phyloP scores from a whole-genome alignment of 2,329 filamentous ascomycete genomes.

The Curvularia eragrostidis region DNA sequence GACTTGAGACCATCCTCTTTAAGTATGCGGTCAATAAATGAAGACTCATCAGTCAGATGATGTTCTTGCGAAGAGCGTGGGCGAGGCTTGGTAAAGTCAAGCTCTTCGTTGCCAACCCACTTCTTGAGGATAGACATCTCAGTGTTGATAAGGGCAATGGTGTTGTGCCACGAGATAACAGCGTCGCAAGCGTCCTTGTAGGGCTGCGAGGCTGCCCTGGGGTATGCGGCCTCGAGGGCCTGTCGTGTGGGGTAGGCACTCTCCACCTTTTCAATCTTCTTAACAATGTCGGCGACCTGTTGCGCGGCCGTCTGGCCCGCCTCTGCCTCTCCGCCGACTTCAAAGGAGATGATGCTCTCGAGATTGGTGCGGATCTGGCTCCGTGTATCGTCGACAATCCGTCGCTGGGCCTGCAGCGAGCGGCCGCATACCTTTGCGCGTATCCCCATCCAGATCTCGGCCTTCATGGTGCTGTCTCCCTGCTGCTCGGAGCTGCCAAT shows the following conservation, averaged over 20 bases:
- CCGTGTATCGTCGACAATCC: conserved; percentile 86
- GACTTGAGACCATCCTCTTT: conserved; percentile 96
- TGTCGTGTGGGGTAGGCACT: conserved; percentile 81
- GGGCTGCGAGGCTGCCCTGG: conserved; percentile 74
- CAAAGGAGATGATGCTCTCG: conserved; percentile 89
- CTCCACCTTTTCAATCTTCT: conserved; percentile 89
- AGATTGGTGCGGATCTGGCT: conserved; percentile 74
- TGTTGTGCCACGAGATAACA: conserved; percentile 96
- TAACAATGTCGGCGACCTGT: conserved; percentile 88
- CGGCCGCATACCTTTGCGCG: conserved; percentile 84
- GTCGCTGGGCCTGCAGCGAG: conserved; percentile 81
- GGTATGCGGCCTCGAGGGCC: conserved; percentile 76
- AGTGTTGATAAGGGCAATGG: conserved; percentile 93
- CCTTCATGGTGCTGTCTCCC: conserved; percentile 69
- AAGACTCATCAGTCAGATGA: conserved; percentile 85
- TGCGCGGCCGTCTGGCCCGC: conserved; percentile 85
- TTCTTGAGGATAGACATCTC: conserved; percentile 89
- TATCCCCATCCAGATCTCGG: conserved; percentile 86
- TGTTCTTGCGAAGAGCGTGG: conserved; percentile 71
- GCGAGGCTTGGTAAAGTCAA: conserved; percentile 84
- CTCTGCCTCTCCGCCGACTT: conserved; percentile 92
- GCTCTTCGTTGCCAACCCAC: conserved; percentile 95
- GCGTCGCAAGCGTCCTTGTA: conserved; percentile 87
- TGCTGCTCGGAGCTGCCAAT: conserved; percentile 82
- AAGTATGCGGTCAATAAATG: conserved; percentile 91